phyloP scores from a whole-genome alignment of 2,329 filamentous ascomycete genomes.

The Fusarium sp. region DNA sequence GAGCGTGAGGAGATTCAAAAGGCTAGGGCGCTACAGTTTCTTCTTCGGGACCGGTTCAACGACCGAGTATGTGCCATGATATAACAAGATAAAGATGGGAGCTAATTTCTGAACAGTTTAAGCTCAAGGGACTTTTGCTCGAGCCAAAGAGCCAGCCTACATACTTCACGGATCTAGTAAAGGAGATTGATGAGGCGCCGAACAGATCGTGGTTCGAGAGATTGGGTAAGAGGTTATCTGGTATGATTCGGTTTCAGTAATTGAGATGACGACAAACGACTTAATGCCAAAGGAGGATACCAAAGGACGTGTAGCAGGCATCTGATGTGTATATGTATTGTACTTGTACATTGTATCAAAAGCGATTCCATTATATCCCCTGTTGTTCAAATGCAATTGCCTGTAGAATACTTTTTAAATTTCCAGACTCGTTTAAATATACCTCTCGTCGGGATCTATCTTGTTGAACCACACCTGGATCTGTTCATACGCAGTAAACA shows the following conservation, averaged over 20 bases:
- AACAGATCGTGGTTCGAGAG: constrained; percentile 67
- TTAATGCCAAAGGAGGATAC: constrained; percentile 34
- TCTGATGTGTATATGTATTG: constrained; percentile 43
- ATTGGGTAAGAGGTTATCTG: constrained; percentile 67
- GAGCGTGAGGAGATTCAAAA: constrained; percentile 68
- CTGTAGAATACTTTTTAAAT: constrained; percentile 6
- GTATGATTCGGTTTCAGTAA: constrained; percentile 70
- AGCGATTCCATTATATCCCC: constrained; percentile 30
- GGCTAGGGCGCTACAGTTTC: constrained; percentile 70
- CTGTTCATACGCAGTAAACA: constrained; percentile 97
- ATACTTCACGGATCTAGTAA: constrained; percentile 72
- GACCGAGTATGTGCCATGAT: constrained; percentile 61
- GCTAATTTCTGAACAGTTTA: constrained; percentile 51
- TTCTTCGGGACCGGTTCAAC: constrained; percentile 71
- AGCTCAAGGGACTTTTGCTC: constrained; percentile 64
- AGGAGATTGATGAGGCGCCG: constrained; percentile 74
- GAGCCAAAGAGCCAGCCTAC: constrained; percentile 73
- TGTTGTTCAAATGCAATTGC: constrained; percentile 36
- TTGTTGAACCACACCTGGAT: constrained; percentile 83
- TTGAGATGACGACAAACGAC: constrained; percentile 29
- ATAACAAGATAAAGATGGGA: background rate
- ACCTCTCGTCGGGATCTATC: constrained; percentile 85
- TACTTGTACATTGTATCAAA: constrained; percentile 49
- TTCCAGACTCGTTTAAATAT: constrained; percentile 68
- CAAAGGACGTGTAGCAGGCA: constrained; percentile 35